Evolutionary conservation across 345 rosid genomes (phyloP).

Genomic region (Linum trigynum): DNA sequence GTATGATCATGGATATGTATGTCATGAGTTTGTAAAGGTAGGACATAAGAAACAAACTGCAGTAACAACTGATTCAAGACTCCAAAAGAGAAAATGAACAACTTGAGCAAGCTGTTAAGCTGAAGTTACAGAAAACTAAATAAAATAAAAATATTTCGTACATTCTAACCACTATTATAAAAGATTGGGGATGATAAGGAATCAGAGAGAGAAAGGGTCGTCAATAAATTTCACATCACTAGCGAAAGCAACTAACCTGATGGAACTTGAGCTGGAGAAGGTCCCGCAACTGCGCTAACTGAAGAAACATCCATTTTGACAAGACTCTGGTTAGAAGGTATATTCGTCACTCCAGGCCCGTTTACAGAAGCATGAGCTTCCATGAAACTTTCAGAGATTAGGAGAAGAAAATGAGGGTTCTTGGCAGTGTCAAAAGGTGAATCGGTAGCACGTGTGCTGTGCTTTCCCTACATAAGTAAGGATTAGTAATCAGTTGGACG

Average conservation of each 20-base stretch:
- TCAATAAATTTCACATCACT: constrained; percentile 5
- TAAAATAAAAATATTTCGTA: not conserved
- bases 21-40: not conserved
- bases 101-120: not conserved
- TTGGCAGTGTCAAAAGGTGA: constrained; percentile 53
- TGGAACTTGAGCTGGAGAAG: constrained; percentile 48
- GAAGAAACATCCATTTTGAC: constrained; percentile 74
- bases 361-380: constrained; percentile 89
- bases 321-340: constrained; percentile 63
- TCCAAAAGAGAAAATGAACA: not conserved
- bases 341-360: constrained; percentile 51
- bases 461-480: constrained; percentile 61
- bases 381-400: constrained; percentile 79
- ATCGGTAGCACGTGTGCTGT: constrained; percentile 53
- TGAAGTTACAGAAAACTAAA: not conserved
- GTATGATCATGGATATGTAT: not conserved
- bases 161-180: not conserved
- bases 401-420: constrained; percentile 70
- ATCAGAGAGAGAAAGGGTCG: constrained; percentile 4
- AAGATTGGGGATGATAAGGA: not conserved
- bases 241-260: constrained; percentile 39
- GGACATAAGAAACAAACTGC: not conserved
- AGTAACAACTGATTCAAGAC: not conserved
- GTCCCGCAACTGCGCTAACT: constrained; percentile 54
- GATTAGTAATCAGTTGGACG: constrained; percentile 17